These are phyloP conservation scores for Tetrapisispora taiwanensis DNA, from an alignment of 805 yeast species.

Conservation along the genomic window DNA sequence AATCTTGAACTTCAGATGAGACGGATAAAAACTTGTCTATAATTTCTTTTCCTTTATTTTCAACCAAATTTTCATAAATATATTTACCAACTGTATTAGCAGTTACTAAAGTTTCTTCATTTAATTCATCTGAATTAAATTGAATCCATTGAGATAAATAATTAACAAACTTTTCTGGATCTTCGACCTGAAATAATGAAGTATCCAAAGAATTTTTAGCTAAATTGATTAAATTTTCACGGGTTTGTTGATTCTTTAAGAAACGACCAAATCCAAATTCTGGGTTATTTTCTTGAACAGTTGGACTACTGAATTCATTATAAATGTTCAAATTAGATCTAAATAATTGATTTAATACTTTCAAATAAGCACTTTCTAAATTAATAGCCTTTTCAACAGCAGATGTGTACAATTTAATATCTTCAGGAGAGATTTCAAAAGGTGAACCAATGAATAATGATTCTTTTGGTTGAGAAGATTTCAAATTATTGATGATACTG, in stretches of 20 bases:
- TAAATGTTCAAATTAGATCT: slow-evolving; percentile 43
- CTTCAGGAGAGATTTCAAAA: slow-evolving; percentile 1
- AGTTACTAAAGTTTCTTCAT: slow-evolving; percentile 18
- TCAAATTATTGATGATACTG: slow-evolving; percentile 41
- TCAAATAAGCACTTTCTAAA: slow-evolving; percentile 68
- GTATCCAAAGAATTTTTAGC: slow-evolving; percentile 40
- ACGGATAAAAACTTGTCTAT: slow-evolving; percentile 36
- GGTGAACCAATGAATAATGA: slow-evolving; percentile 47
- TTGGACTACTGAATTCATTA: slow-evolving; percentile 43
- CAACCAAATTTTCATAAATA: slow-evolving; percentile 31
- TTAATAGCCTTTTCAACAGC: slow-evolving; percentile 36
- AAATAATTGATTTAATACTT: slow-evolving; percentile 63
- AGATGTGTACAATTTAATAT: slow-evolving; percentile 6
- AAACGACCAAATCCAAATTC: slow-evolving; percentile 82
- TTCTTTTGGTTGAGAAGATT: slow-evolving; percentile 47
- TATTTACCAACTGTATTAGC: slow-evolving; percentile 27
- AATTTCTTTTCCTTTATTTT: slow-evolving; percentile 32
- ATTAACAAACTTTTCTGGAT: slow-evolving; percentile 42
- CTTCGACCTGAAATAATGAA: slow-evolving; percentile 32
- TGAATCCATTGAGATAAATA: slow-evolving; percentile 63
- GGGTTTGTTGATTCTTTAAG: slow-evolving; percentile 46
- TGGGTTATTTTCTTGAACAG: slow-evolving; percentile 49
- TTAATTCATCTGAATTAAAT: slow-evolving; percentile 33
- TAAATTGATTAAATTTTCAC: slow-evolving; percentile 34
- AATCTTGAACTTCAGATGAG: slow-evolving; percentile 33